Evolutionary conservation across 306 rosid genomes (phyloP), one percentile per base, ranked within the genome.

Genomic region (Quercus engelmannii): DNA sequence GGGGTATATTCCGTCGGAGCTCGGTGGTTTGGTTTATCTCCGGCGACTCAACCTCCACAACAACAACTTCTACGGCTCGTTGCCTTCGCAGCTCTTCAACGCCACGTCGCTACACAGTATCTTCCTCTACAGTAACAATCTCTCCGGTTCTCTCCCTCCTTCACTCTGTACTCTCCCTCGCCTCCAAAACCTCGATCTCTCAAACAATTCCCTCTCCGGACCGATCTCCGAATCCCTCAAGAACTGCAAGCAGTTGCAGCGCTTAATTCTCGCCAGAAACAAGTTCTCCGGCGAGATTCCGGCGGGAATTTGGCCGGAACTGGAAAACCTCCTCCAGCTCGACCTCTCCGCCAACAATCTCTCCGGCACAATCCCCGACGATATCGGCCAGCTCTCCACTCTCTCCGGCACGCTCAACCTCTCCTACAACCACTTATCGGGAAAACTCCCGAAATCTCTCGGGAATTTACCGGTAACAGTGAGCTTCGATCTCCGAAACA

Each of bases 1-100:
- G 5, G 99, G 98, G 10, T 96, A 96, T 20, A 83, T 96, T 46
- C 99, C 99, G 5, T 96, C 99, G 41, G 99, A 93, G 85, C 97
- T 96, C 4, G 98, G 98, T 1, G 90, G 79, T 19, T 83, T 96
- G 6, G 76, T 73, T 35, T 93, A 80, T 62, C 98, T 96, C 78
- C 97, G 99, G 64, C 96, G 99, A 5, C 87, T 96, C 46, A 96
- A 92, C 65, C 88, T 96, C 68, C 99, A 93, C 52, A 81, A 56
- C 80, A 96, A 96, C 64, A 85, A 80, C 65, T 87, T 96, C 82
- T 82, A 83, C 58, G 99, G 99, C 6, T 83, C 91, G 2, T 86
- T 96, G 14, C 99, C 99, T 1, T 65, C 79, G 13, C 94, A 89
- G 80, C 92, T 96, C 83, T 96, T 96, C 86, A 96, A 96, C 69